Conservation (phyloP, 2,329 filamentous ascomycete species). For the Exophiala calicioides region DNA sequence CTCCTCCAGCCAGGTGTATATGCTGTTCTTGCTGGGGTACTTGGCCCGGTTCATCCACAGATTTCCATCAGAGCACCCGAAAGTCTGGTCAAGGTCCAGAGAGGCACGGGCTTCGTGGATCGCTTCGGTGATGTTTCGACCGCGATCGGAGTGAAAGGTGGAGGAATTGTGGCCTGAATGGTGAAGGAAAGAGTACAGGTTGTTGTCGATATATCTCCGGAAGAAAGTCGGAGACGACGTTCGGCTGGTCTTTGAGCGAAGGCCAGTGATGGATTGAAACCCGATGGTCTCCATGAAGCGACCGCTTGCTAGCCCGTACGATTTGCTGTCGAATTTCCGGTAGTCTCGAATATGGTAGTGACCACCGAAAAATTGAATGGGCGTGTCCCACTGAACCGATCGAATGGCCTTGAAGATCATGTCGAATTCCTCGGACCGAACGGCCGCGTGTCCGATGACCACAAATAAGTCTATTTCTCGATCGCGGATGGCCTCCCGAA, state of each 20-base stretch:
- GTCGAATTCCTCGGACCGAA: constrained; percentile 77
- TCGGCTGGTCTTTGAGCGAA: constrained; percentile 45
- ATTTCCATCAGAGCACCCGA: constrained; percentile 79
- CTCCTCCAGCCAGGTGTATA: constrained; percentile 78
- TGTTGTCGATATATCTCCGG: constrained; percentile 90
- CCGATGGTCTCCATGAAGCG: constrained; percentile 94
- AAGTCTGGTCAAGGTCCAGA: constrained; percentile 70
- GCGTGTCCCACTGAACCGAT: constrained; percentile 72
- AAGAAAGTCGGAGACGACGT: constrained; percentile 60
- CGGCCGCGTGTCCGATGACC: constrained; percentile 80
- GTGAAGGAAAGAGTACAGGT: constrained; percentile 78
- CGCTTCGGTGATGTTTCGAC: constrained; percentile 67
- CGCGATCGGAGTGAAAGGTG: constrained; percentile 74
- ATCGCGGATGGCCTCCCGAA: constrained; percentile 78
- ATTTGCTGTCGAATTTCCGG: constrained; percentile 72
- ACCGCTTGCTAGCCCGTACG: constrained; percentile 80
- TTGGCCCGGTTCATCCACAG: constrained; percentile 79
- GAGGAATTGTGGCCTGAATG: constrained; percentile 72
- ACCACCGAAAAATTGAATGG: constrained; percentile 89
- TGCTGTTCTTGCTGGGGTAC: constrained; percentile 71
- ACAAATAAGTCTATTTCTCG: constrained; percentile 81
- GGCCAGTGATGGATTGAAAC: constrained; percentile 81
- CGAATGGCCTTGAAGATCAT: constrained; percentile 78
- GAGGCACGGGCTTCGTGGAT: constrained; percentile 70
- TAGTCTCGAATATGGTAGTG: constrained; percentile 89